A percentile compares a stretch with the other conserved stretches of the same genome.
Conservation (phyloP, 495 filamentous ascomycete genomes). For the Patellaria atrata region DNA sequence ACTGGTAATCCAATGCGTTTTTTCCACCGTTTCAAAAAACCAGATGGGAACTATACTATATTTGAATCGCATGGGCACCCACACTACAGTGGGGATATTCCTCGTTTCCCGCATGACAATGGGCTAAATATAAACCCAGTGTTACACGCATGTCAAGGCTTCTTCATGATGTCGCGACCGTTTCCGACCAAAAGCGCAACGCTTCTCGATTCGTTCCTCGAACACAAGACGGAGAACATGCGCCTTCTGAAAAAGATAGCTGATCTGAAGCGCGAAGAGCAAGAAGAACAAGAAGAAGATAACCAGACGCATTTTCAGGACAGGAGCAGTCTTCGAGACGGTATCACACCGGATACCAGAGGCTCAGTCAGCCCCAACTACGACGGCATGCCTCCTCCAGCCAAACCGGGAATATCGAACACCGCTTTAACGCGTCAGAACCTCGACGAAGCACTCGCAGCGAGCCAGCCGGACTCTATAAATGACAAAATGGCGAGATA, state of each 20-base stretch:
- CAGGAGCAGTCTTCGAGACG: constrained; percentile 30
- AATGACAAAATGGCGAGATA: constrained; percentile 62
- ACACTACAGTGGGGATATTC: constrained; percentile 59
- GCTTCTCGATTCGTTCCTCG: constrained; percentile 82
- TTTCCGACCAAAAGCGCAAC: constrained; percentile 79
- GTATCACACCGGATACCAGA: constrained; percentile 12
- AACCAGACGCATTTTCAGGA: constrained; percentile 27
- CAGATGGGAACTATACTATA: constrained; percentile 58
- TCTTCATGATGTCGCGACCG: constrained; percentile 87
- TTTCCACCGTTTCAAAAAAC: constrained; percentile 77
- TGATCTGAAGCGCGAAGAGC: constrained; percentile 74
- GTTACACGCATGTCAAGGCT: constrained; percentile 76
- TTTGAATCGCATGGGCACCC: constrained; percentile 88
- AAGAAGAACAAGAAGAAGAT: constrained; percentile 50
- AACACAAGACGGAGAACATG: constrained; percentile 97
- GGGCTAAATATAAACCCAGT: too few relatives aligned
- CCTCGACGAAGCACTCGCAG: constrained; percentile 59
- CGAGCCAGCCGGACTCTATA: constrained; percentile 55
- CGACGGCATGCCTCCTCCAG: constrained; percentile 51
- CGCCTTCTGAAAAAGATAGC: constrained; percentile 68
- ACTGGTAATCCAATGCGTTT: constrained; percentile 62
- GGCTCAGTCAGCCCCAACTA: constrained; percentile 16
- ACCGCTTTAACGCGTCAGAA: constrained; percentile 60
- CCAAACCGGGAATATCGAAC: constrained; percentile 45
- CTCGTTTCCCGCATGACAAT: constrained; percentile 43